phyloP scores from a whole-genome alignment of 495 filamentous ascomycete genomes.

The Filosporella fistucella region DNA sequence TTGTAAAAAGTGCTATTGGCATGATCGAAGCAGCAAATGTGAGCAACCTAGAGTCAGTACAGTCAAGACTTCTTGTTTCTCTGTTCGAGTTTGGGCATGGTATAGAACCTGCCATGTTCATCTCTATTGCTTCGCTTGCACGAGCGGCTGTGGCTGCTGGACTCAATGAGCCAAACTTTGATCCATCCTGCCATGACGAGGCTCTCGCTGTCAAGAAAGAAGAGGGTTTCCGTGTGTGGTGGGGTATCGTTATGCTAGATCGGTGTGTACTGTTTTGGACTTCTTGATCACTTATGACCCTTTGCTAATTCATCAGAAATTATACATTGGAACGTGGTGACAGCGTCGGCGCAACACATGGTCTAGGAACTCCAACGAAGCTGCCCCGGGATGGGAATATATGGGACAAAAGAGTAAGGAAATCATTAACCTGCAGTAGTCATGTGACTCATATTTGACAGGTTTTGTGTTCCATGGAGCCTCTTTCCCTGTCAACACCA shows the following conservation, averaged over 20 bases:
- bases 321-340: constrained; percentile 14
- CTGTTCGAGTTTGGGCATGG: constrained; percentile 41
- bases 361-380: constrained; percentile 6
- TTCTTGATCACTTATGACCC: background rate
- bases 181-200: background rate
- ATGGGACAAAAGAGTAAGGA: constrained; percentile 10
- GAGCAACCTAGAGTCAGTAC: constrained; percentile 34
- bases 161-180: background rate
- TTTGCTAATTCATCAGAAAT: constrained; percentile 9
- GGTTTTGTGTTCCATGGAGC: constrained; percentile 12
- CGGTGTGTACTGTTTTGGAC: background rate
- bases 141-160: constrained; percentile 13
- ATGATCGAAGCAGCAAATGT: constrained; percentile 32
- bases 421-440: background rate
- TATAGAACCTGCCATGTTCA: constrained; percentile 39
- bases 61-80: constrained; percentile 34
- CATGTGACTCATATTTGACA: background rate
- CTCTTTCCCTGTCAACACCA: constrained; percentile 15
- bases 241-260: constrained; percentile 20
- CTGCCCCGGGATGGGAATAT: constrained; percentile 11
- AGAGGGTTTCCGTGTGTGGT: constrained; percentile 14
- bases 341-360: constrained; percentile 9
- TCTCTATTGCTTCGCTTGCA: constrained; percentile 23
- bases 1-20: constrained; percentile 34
- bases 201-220: background rate